Base-by-base conservation (phyloP, 305 asterid species). In the Fraxinus paxiana region DNA sequence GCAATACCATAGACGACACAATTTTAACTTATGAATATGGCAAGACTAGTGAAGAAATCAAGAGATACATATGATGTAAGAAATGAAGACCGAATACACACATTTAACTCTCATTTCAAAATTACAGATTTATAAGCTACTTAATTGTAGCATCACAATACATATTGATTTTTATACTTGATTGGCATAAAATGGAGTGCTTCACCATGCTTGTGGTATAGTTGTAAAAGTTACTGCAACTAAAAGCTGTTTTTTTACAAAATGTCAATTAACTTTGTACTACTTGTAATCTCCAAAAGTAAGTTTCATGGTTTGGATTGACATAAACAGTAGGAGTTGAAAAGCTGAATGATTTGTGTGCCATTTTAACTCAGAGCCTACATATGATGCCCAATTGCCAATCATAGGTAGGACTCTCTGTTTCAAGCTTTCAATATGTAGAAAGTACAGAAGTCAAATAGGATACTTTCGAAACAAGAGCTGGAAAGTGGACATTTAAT, bases 211-310 rank as follows among this genome's bases (percentile, higher is more conserved):
- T 65, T 24, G 17, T 65, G 72, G 34, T 26, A 5, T 65, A 65
- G 15, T 26, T 24, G 17, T 65, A 65, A 30, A 38, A 48, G 10
- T 10, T 75, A 33, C 17, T 8, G 41, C 13, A 43, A 22, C 65
- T 9, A 38, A 35, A 77, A 65, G 69, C 76, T 38, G 38, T 6
- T 33, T 31, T 30, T 12, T 56, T 5, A 69, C 41, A 54, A 15
- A 48, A 18, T 59, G 18, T 18, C 4, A 48, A 80, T 46, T 37
- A 73, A 15, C 74, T 80, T 46, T 22, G 69, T 63, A n/a, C 82
- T 75, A 71, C 67, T 61, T 48, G 83, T 63, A 63, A 63, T 24
- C 74, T 85, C 73, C 72, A 75, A 28, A 61, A 54, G 79, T 43
- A 31, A 48, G 31, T 51, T 22, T 77, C 73, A 34, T 9, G 17